Conservation (phyloP, 805 yeast genomes). For the Wickerhamiella brachini region DNA sequence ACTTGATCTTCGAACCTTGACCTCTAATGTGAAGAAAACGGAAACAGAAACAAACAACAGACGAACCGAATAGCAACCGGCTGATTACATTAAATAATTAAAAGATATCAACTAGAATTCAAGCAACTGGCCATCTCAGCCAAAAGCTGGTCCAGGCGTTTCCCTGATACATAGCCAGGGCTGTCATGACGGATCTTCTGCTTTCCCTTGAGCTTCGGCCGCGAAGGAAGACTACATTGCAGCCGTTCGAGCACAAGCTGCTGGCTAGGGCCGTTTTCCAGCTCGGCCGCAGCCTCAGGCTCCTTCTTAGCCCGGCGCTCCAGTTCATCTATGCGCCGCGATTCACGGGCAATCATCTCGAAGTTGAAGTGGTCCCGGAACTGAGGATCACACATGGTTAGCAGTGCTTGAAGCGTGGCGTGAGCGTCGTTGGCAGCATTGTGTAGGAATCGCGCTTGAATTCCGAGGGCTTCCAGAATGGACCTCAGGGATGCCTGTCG, state of each 20-base stretch:
- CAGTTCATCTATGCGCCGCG: background rate
- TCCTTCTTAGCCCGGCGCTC: background rate
- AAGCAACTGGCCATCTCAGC: no score
- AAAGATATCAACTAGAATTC: no score
- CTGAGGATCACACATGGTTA: constrained; percentile 38
- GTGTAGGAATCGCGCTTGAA: constrained; percentile 49
- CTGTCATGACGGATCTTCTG: background rate
- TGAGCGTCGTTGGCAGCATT: constrained; percentile 65
- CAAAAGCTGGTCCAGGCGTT: no score
- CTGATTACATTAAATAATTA: no score
- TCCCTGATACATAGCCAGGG: no score
- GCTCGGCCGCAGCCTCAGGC: background rate
- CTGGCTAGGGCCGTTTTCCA: background rate
- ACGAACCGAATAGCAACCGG: no score
- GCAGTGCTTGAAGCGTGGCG: constrained; percentile 40
- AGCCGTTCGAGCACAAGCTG: background rate
- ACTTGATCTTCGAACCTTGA: no score
- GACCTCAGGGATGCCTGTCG: constrained; percentile 28
- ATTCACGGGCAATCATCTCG: background rate
- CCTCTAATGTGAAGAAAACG: no score
- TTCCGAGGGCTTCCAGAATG: constrained; percentile 31
- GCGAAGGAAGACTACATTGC: background rate
- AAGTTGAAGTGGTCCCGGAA: constrained; percentile 3
- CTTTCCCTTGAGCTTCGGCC: background rate
- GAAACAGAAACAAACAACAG: no score